phyloP scores from a whole-genome alignment of 192 early-diverging fungal genomes.

The Paraglomus brasilianum region DNA sequence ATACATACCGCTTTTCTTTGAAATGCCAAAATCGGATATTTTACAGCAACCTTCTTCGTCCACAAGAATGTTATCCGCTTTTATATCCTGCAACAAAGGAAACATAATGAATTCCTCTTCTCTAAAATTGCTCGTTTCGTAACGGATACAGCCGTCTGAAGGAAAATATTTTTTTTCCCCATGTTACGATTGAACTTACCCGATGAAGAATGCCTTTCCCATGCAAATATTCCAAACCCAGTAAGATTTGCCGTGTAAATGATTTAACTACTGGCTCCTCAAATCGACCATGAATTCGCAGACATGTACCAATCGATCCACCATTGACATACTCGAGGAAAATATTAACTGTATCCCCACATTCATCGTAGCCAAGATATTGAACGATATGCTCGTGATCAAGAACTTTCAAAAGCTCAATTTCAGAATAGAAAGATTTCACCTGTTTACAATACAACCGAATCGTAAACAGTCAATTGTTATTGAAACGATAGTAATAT shows the following conservation, averaged over 20 bases:
- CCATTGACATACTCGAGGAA: constrained; percentile 97
- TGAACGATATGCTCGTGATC: constrained; percentile 94
- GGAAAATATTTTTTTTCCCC: background rate
- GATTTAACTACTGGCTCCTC: constrained; percentile 69
- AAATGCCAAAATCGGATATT: constrained; percentile 97
- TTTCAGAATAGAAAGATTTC: constrained; percentile 70
- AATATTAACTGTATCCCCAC: constrained; percentile 76
- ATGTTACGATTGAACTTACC: constrained; percentile 37
- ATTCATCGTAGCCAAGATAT: constrained; percentile 73
- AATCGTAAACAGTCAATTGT: constrained; percentile 31
- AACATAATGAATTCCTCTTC: background rate
- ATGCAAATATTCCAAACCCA: constrained; percentile 87
- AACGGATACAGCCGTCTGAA: background rate
- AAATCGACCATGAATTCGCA: constrained; percentile 72
- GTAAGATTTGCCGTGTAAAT: constrained; percentile 79
- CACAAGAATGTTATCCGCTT: constrained; percentile 77
- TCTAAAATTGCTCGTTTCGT: background rate
- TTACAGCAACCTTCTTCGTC: constrained; percentile 85
- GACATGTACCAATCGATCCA: constrained; percentile 78
- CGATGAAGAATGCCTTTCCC: constrained; percentile 69
- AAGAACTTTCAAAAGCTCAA: constrained; percentile 69
- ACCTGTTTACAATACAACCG: constrained; percentile 17
- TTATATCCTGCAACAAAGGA: constrained; percentile 61
- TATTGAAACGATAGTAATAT: background rate
- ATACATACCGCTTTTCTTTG: constrained; percentile 66